phyloP scores from a whole-genome alignment of 768 basidiomycete genomes.

The Russula emetica region DNA sequence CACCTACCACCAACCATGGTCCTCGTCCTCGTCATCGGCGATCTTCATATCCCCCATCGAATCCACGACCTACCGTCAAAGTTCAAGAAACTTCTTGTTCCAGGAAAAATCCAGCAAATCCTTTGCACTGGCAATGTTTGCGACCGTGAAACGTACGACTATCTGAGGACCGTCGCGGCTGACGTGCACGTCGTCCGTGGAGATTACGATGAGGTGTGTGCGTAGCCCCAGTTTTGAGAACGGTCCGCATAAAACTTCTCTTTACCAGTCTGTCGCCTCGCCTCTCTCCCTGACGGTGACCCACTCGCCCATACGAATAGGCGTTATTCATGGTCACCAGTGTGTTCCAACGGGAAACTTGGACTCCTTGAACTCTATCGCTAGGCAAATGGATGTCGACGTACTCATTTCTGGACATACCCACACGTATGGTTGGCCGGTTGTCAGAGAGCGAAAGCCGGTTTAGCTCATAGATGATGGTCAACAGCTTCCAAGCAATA shows the following conservation, averaged over 20 bases:
- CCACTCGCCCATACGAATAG: slow-evolving; percentile 85
- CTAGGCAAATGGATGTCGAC: slow-evolving; percentile 97
- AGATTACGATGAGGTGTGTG: slow-evolving; percentile 94
- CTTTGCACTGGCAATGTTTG: slow-evolving; percentile 96
- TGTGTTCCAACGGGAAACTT: slow-evolving; percentile 88
- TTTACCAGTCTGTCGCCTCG: slow-evolving; percentile 55
- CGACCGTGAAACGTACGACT: slow-evolving; percentile 96
- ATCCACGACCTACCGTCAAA: slow-evolving; percentile 88
- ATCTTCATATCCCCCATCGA: slow-evolving; percentile 92
- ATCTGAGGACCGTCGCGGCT: slow-evolving; percentile 87
- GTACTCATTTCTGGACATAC: slow-evolving; percentile 92
- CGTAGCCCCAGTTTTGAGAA: slow-evolving; percentile 25
- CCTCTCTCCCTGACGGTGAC: slow-evolving; percentile 76
- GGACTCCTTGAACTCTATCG: slow-evolving; percentile 82
- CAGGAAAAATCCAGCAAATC: slow-evolving; percentile 96
- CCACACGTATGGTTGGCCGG: slow-evolving; percentile 63
- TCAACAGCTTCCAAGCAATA: slow-evolving; percentile 81
- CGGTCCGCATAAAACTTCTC: neutral
- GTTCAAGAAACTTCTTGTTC: slow-evolving; percentile 89
- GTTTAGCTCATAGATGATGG: slow-evolving; percentile 2
- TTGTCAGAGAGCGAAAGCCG: neutral
- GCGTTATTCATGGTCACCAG: slow-evolving; percentile 92
- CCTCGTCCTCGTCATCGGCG: slow-evolving; percentile 94
- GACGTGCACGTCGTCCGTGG: slow-evolving; percentile 91
- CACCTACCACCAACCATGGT: slow-evolving; percentile 63